A percentile compares a stretch with the other conserved stretches of the same genome.
phyloP scores from a whole-genome alignment of 1,284 basidiomycete genomes.

The Hemileccinum hortonii region DNA sequence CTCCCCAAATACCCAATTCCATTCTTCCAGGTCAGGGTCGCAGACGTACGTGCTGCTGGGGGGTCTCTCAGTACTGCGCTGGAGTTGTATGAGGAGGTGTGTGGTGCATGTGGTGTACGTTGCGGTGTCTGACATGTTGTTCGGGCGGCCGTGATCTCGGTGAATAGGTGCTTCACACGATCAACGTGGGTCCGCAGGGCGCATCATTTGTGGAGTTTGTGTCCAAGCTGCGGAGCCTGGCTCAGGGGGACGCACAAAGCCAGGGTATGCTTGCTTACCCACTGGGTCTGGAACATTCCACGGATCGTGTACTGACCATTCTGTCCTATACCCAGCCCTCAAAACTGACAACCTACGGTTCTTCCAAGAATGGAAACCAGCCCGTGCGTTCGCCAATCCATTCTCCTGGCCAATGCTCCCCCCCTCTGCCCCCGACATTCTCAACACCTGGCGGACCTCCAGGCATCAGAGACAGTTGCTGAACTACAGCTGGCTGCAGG shows the following conservation, averaged over 20 bases:
- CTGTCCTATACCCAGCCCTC: slow-evolving; percentile 11
- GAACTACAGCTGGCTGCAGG: slow-evolving; percentile 34
- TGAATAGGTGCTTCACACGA: slow-evolving; percentile 25
- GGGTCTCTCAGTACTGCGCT: slow-evolving; percentile 33
- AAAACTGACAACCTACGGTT: slow-evolving; percentile 26
- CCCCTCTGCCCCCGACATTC: slow-evolving; percentile 24
- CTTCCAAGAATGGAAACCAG: slow-evolving; percentile 32
- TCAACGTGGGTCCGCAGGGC: slow-evolving; percentile 14
- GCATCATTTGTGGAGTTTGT: slow-evolving; percentile 26
- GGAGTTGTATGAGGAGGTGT: slow-evolving; percentile 29
- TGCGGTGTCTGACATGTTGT: background rate
- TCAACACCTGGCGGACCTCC: slow-evolving; percentile 25
- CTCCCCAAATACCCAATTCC: slow-evolving; percentile 33
- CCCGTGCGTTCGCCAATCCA: slow-evolving; percentile 33
- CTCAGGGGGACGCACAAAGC: slow-evolving; percentile 25
- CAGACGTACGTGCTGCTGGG: slow-evolving; percentile 30
- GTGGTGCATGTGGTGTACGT: slow-evolving; percentile 4
- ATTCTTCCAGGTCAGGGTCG: slow-evolving; percentile 33
- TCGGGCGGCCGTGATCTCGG: background rate
- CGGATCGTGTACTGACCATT: slow-evolving; percentile 2
- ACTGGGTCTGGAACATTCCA: background rate
- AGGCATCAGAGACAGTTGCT: slow-evolving; percentile 28
- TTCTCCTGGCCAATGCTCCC: slow-evolving; percentile 35
- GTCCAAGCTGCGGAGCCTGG: slow-evolving; percentile 22
- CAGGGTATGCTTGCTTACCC: slow-evolving; percentile 25